Percentiles rank a stretch among this genome's conserved stretches.
phyloP scores from a whole-genome alignment of 176 grass and related monocot genomes.

The Rhynchospora breviuscula region DNA sequence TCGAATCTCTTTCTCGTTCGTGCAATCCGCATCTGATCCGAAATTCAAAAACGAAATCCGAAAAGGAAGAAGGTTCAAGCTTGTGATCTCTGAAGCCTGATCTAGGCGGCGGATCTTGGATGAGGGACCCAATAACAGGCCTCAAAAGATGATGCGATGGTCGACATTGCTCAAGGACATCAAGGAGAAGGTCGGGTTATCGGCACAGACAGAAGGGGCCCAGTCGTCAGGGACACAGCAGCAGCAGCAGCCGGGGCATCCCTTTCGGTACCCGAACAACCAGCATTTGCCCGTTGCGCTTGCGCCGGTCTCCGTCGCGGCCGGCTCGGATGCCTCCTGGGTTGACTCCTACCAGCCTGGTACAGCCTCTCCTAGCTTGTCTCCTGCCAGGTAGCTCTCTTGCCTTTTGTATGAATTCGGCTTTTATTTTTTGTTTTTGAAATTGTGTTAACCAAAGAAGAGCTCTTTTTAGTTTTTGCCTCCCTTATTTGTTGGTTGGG shows the following conservation, averaged over 20 bases:
- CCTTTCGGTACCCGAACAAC: conserved; percentile 20
- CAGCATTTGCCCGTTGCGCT: conserved; percentile 45
- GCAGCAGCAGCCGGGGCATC: background rate
- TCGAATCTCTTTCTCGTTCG: background rate
- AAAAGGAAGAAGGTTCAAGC: conserved; percentile 32
- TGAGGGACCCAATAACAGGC: conserved; percentile 67
- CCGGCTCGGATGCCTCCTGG: conserved; percentile 29
- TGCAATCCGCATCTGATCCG: background rate
- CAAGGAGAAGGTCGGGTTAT: conserved; percentile 81
- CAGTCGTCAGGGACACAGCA: conserved; percentile 26
- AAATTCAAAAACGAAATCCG: background rate
- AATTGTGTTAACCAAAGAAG: background rate
- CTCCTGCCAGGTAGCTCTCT: conserved; percentile 46
- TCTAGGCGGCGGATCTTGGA: conserved; percentile 76
- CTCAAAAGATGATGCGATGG: conserved; percentile 74
- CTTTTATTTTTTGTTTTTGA: conserved; percentile 2
- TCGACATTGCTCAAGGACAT: conserved; percentile 94
- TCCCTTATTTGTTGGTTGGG: background rate
- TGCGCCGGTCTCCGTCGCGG: conserved; percentile 29
- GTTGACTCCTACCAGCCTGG: conserved; percentile 34
- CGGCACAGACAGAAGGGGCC: conserved; percentile 31
- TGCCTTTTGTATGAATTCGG: background rate
- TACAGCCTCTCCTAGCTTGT: conserved; percentile 47
- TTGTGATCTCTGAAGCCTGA: conserved; percentile 53
- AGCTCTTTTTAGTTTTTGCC: background rate